Base-by-base conservation (phyloP, 1,284 basidiomycete genomes). In the Trichosporon sp. region DNA sequence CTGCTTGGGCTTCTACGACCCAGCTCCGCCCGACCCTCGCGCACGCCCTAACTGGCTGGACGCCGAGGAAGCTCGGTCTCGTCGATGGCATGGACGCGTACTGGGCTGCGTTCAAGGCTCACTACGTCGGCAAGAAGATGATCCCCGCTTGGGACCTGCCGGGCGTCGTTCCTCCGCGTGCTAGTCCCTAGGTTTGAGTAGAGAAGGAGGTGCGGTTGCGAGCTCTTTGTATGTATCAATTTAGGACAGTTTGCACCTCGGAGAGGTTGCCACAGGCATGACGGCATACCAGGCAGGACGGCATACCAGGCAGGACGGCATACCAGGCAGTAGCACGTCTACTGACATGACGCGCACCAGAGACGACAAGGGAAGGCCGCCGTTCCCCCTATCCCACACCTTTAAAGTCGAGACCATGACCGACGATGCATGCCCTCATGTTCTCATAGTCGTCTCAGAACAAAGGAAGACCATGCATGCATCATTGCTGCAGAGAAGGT, bases 41-140 rank as follows among this genome's bases (percentile, higher is more conserved):
- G 0, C 79, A 84, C 26, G 78, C 85, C 2, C 78, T 89, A 21
- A 83, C 87, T 0, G 87, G 86, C 0, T 88, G 88, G 87, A 76
- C 77, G 21, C 85, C 87, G 1, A 81, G 79, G 61, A 88, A 87
- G 77, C 77, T 84, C 43, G 83, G 86, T 1, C 71, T 89, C 38
- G 81, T 85, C 1, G 87, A 88, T 70, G 85, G 86, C 31, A 78
- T 88, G 48, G 83, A 85, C 43, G 75, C 83, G 16, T 88, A 88
- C 76, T 88, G 78, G 77, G 63, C 70, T 8, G 65, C 75, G 2
- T 75, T 75, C 40, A 69, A 66, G 19, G 71, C 74, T 12, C 71
- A 72, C 65, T 72, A 73, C 70, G 70, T 71, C 67, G 70, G 69
- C 66, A 73, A 73, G 68, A 75, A 75, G 74, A 73, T 40, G 12